Evolutionary conservation across 805 yeast genomes (phyloP).

Genomic region (Maudiozyma saulgeensis): DNA sequence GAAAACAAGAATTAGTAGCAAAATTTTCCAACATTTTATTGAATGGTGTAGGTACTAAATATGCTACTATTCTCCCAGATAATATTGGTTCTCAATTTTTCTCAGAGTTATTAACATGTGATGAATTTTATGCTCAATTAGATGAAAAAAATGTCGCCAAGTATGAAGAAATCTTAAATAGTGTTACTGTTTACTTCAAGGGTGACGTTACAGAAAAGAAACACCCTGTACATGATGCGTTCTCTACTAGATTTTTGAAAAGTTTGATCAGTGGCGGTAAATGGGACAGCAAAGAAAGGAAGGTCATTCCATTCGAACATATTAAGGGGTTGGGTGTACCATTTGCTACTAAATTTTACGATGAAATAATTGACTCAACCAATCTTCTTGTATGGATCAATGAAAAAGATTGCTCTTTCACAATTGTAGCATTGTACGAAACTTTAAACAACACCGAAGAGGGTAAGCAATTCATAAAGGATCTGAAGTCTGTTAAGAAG

Average conservation of each 20-base stretch:
- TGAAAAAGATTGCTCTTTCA: conserved; percentile 63
- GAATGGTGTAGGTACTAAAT: conserved; percentile 40
- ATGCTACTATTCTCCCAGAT: conserved; percentile 47
- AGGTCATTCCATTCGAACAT: conserved; percentile 34
- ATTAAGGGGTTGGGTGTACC: conserved; percentile 45
- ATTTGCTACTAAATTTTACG: conserved; percentile 48
- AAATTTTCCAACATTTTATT: conserved; percentile 60
- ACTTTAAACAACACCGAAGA: conserved; percentile 40
- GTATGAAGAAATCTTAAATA: conserved; percentile 43
- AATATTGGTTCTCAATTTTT: conserved; percentile 79
- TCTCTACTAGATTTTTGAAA: conserved; percentile 64
- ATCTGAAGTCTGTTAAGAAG: conserved; percentile 43
- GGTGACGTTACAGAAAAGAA: conserved; percentile 60
- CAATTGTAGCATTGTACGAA: conserved; percentile 73
- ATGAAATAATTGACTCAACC: conserved; percentile 41
- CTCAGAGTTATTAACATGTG: conserved; percentile 60
- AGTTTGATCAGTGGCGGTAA: conserved; percentile 77
- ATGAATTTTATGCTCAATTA: conserved; percentile 35
- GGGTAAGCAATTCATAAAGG: conserved; percentile 40
- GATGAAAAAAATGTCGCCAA: conserved; percentile 26
- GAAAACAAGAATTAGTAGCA: conserved; percentile 60
- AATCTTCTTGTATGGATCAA: conserved; percentile 60
- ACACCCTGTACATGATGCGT: conserved; percentile 64
- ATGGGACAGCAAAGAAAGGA: conserved; percentile 60
- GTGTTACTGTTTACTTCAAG: conserved; percentile 47